Evolutionary conservation across 139 green algal genomes (phyloP).

Genomic region (Limnomonas spitsbergensis): DNA sequence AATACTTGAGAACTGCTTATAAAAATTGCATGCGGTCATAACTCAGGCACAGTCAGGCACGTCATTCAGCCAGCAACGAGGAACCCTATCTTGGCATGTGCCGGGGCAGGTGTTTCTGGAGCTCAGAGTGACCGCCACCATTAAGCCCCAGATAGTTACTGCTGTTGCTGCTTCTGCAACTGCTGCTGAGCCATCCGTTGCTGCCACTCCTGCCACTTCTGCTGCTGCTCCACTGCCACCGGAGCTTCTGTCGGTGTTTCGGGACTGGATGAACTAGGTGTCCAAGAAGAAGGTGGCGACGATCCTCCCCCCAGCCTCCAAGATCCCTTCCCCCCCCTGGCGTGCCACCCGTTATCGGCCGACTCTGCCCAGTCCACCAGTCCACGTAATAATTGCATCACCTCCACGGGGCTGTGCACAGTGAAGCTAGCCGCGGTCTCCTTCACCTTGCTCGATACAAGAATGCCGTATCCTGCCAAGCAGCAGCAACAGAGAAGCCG

Average conservation of each 20-base stretch:
- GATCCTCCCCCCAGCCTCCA: not conserved
- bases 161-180: too few species aligned
- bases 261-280: not conserved
- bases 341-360: conserved; percentile 42
- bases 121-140: too few species aligned
- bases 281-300: too few species aligned
- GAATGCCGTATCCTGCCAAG: conserved; percentile 68
- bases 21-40: too few species aligned
- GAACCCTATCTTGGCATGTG: too few species aligned
- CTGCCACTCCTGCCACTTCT: conserved; percentile 9
- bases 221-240: not conserved
- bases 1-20: too few species aligned
- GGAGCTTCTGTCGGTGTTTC: not conserved
- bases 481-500: not conserved
- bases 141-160: too few species aligned
- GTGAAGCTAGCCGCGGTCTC: conserved; percentile 70
- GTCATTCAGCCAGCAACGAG: too few species aligned
- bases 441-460: conserved; percentile 81
- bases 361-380: conserved; percentile 42
- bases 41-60: too few species aligned
- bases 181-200: not conserved
- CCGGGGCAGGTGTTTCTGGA: too few species aligned
- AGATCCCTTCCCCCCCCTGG: not conserved
- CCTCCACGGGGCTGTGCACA: conserved; percentile 69
- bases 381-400: conserved; percentile 42